Conservation (phyloP, 768 basidiomycete species). For the Xerocomus potaroensis region DNA sequence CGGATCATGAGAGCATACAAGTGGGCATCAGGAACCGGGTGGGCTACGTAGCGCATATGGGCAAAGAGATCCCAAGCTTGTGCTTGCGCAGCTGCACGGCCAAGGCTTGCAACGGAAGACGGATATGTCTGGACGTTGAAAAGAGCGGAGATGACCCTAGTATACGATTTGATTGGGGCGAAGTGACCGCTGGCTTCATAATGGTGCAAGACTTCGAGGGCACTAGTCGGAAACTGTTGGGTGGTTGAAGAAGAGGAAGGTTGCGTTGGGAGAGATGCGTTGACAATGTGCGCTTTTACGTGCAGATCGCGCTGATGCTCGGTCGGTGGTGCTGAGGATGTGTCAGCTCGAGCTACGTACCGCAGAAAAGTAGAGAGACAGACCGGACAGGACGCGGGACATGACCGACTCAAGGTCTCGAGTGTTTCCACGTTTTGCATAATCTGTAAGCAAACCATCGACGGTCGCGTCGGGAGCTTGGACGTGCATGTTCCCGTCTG, state of each 20-base stretch:
- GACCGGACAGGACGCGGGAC: slow-evolving; percentile 41
- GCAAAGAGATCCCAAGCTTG: slow-evolving; percentile 93
- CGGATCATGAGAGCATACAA: slow-evolving; percentile 86
- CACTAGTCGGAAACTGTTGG: slow-evolving; percentile 52
- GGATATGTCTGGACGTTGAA: slow-evolving; percentile 40
- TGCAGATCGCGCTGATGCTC: slow-evolving; percentile 66
- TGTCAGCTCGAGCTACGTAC: slow-evolving; percentile 1
- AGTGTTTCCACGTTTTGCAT: slow-evolving; percentile 45
- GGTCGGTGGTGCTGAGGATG: slow-evolving; percentile 36
- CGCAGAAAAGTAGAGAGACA: slow-evolving; percentile 6
- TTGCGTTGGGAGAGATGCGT: background rate
- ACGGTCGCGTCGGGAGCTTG: slow-evolving; percentile 40
- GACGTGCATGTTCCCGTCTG: slow-evolving; percentile 13
- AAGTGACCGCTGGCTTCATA: slow-evolving; percentile 63
- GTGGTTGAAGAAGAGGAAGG: slow-evolving; percentile 10
- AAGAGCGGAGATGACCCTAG: slow-evolving; percentile 57
- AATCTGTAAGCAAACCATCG: slow-evolving; percentile 45
- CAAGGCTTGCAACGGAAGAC: slow-evolving; percentile 21
- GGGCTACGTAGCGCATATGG: slow-evolving; percentile 95
- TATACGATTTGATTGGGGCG: slow-evolving; percentile 74
- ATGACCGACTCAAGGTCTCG: slow-evolving; percentile 44
- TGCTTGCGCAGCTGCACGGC: slow-evolving; percentile 50
- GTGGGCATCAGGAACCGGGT: slow-evolving; percentile 66
- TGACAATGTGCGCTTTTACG: slow-evolving; percentile 56
- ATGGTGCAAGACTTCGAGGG: slow-evolving; percentile 62